Percentiles rank a stretch among this genome's conserved stretches.
phyloP scores from a whole-genome alignment of 441 rosid genomes.

The Geranium incanum region DNA sequence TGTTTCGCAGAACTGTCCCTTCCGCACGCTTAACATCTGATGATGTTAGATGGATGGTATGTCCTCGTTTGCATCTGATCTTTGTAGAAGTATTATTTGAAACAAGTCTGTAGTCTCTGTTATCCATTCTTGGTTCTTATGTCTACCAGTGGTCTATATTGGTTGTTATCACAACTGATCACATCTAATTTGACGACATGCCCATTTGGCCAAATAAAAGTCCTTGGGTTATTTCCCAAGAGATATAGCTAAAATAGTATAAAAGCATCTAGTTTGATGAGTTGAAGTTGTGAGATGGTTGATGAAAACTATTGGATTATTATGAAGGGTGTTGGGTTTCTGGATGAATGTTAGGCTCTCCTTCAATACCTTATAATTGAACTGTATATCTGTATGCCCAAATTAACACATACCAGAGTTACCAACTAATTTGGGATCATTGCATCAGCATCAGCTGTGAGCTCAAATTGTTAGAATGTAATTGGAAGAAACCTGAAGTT shows the following conservation, averaged over 20 bases:
- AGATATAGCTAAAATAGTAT: no score
- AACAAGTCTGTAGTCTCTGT: background rate
- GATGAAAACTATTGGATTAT: background rate
- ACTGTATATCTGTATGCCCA: background rate
- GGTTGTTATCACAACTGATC: no score
- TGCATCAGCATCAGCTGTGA: background rate
- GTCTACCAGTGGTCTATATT: background rate
- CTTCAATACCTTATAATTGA: background rate
- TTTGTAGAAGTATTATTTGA: background rate
- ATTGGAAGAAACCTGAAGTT: background rate
- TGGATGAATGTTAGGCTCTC: background rate
- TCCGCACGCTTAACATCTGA: conserved; percentile 42
- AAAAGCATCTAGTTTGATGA: background rate
- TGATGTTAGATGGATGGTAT: conserved; percentile 91
- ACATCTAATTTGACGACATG: no score
- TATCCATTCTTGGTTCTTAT: background rate
- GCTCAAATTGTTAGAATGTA: background rate
- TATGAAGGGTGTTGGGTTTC: background rate
- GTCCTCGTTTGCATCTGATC: conserved; percentile 1
- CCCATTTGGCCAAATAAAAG: no score
- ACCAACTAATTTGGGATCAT: background rate
- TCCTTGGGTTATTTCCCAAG: no score
- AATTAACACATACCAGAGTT: background rate
- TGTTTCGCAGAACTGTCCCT: conserved; percentile 26
- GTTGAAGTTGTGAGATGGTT: background rate